Evolutionary conservation across 73 alveolate species (phyloP).

Genomic region (Symbiodinium natans): DNA sequence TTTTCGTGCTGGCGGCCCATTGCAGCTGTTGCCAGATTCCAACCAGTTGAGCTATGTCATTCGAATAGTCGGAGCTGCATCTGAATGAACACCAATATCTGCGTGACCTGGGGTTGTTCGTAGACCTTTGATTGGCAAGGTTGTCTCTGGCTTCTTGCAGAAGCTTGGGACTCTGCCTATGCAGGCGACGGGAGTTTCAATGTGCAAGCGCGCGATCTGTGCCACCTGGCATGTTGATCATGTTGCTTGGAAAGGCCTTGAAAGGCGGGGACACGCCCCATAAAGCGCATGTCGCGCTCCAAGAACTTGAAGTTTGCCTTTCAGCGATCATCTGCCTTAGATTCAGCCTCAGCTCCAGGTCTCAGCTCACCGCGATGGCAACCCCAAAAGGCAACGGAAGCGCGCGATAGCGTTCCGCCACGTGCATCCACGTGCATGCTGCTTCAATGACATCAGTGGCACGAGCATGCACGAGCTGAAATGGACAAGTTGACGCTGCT

Average conservation of each 20-base stretch:
- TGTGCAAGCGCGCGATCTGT: background rate
- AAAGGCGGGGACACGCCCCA: background rate
- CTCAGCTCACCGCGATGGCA: too few species aligned
- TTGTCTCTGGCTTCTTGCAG: background rate
- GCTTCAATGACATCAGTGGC: background rate
- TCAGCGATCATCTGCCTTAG: too few species aligned
- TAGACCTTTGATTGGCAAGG: background rate
- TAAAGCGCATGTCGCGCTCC: background rate
- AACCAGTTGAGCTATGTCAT: too few species aligned
- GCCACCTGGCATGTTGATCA: too few species aligned
- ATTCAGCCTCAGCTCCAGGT: too few species aligned
- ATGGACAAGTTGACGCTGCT: background rate
- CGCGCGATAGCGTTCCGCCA: too few species aligned
- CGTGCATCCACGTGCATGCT: background rate
- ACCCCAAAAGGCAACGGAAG: too few species aligned
- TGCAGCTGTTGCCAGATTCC: background rate
- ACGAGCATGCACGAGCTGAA: background rate
- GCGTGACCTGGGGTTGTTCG: background rate
- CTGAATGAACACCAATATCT: too few species aligned
- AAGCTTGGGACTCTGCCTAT: background rate
- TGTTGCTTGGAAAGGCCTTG: background rate
- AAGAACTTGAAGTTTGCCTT: background rate
- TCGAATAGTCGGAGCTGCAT: too few species aligned
- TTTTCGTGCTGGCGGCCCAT: background rate
- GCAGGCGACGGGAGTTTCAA: too few species aligned